Evolutionary conservation across 495 filamentous ascomycete species (phyloP).

Genomic region (Geopyxis carbonaria): DNA sequence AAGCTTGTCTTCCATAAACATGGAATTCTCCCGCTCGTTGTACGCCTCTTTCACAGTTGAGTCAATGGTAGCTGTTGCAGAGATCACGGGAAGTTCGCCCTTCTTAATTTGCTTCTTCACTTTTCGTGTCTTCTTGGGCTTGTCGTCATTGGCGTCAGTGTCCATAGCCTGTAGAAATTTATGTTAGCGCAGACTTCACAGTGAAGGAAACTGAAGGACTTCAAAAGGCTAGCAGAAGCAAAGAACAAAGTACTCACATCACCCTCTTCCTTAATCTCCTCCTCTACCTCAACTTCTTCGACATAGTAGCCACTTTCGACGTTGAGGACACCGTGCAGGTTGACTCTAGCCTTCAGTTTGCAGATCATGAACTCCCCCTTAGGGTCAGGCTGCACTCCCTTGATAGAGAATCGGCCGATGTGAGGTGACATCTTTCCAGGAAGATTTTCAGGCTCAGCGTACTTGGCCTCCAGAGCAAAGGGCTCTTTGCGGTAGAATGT

Average conservation of each 20-base stretch:
- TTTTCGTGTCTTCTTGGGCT: constrained; percentile 85
- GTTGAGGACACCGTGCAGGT: constrained; percentile 91
- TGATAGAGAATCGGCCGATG: constrained; percentile 91
- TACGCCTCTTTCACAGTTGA: constrained; percentile 42
- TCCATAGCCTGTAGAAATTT: constrained; percentile 61
- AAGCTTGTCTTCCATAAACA: constrained; percentile 97
- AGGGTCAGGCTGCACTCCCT: constrained; percentile 66
- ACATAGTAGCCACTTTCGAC: constrained; percentile 96
- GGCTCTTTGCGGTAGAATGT: constrained; percentile 98
- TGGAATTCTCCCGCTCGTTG: constrained; percentile 65
- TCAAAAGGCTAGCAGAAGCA: not conserved
- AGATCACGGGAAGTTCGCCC: constrained; percentile 78
- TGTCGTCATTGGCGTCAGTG: constrained; percentile 50
- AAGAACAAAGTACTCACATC: constrained; percentile 31
- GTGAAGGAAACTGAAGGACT: too few relatives aligned
- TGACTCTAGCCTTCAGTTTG: constrained; percentile 96
- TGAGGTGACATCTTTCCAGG: constrained; percentile 84
- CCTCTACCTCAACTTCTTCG: constrained; percentile 94
- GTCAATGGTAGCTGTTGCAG: constrained; percentile 67
- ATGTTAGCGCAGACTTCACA: not conserved
- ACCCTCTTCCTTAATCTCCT: constrained; percentile 58
- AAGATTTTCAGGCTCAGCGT: constrained; percentile 70
- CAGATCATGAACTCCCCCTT: constrained; percentile 97
- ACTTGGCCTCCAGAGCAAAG: constrained; percentile 91
- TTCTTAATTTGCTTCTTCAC: constrained; percentile 99